Base-by-base conservation (phyloP, 768 basidiomycete genomes). In the Pulveroboletus sp. region DNA sequence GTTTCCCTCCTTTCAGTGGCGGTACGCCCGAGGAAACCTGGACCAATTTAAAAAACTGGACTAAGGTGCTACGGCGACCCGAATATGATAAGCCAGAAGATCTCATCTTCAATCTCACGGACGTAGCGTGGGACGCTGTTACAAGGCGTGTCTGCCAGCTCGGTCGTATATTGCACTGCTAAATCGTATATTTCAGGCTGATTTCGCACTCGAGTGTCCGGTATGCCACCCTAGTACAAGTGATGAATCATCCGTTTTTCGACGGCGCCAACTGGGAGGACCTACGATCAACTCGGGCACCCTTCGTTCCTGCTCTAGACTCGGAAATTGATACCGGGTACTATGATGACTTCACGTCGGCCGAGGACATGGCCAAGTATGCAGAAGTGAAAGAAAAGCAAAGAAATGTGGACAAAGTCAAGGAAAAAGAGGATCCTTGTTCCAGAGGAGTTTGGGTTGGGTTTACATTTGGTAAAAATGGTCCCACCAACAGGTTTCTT, bases 1-100 rank as follows among this genome's bases (percentile, higher is more conserved):
- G 96, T 26, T 99, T 96, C 72, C 96, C 96, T 11, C 96, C 96
- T 2, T 99, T 99, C 73, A 96, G 91, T 41, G 96, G 96, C 15
- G 82, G 86, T 36, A 93, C 88, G 0, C 89, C 93, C 0, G 93
- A 99, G 57, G 96, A 99, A 70, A 99, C 96, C 0, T 99, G 96
- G 96, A 92, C 92, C 14, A 98, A 98, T 70, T 72, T 99, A 54
- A 97, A 97, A 71, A 97, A 97, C 66, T 99, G 96, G 96, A 82
- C 85, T 15, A 88, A 88, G 55, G 92, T 93, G 1, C 76, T 99
- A 5, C 76, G 86, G n/a, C 70, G 96, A 50, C 96, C 96, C 2
- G 86, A 93, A 59, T 99, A 98, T 59, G 94, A 97, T 65, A 86
- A 87, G 57, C 89, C 91, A 2, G 94, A 98, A 65, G 96, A 99